Base-by-base conservation (phyloP, 1,284 basidiomycete genomes). In the Apiotrichum sp. region DNA sequence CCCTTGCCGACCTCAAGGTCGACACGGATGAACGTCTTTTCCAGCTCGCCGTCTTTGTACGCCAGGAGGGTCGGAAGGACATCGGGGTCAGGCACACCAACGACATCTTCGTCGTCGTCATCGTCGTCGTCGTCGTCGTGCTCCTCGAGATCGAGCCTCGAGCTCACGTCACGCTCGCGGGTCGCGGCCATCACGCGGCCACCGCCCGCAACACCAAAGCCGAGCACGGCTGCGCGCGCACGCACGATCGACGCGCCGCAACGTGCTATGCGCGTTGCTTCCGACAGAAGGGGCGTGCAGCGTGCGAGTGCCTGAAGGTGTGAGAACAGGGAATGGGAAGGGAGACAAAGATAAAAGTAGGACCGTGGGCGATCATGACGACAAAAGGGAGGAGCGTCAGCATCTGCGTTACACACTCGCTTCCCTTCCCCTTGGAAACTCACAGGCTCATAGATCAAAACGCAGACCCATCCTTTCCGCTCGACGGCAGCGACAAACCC, bases 401-500 rank as follows among this genome's bases (percentile, higher is more conserved):
- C 22, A 22, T 22, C 22, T 22, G 22, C 22, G 22, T 22, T 22
- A 22, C 22, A 22, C 22, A 22, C 22, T 22, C 22, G 22, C 22
- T 22, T 22, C 22, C 22, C 22, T 22, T 22, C 22, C 22, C 22
- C 22, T 22, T 22, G 22, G 22, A 22, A 22, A 70, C 74, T 59
- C 53, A 75, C 74, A 54, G 69, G 68, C 57, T 76, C 73, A 51
- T 74, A 74, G 9, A 76, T 67, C 40, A 75, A 53, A 0, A 75
- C 65, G 14, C 69, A 61, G 3, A 67, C 69, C 72, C 69, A 74
- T 1, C 71, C 70, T 9, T 40, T 50, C 50, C 62, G 57, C 62
- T 76, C 74, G 4, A 76, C 69, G 5, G 68, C 67, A 13, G 51
- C 50, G 4, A 76, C 39, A 42, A 72, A 75, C 43, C 66, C 66